These are phyloP conservation scores for Auriculariales sp. DNA, from an alignment of 768 basidiomycete species.

Conservation along the genomic window DNA sequence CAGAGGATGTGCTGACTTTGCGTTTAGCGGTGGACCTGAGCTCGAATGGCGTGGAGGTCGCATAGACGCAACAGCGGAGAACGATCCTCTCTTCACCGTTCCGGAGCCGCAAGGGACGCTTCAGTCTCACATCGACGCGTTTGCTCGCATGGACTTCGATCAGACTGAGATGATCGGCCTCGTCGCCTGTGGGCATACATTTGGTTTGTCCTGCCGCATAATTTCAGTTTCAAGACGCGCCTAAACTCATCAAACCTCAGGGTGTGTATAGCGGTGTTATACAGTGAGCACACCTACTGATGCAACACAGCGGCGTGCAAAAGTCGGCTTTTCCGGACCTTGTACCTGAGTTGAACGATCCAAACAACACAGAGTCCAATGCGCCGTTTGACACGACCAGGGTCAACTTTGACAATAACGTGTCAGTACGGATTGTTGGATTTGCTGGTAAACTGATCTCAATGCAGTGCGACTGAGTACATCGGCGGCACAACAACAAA, in stretches of 20 bases:
- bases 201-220: conserved; percentile 15
- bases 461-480: conserved; percentile 23
- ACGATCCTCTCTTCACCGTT: conserved; percentile 20
- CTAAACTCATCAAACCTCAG: background rate
- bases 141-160: conserved; percentile 28
- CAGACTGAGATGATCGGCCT: conserved; percentile 35
- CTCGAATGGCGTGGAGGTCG: conserved; percentile 29
- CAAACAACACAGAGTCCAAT: conserved; percentile 3
- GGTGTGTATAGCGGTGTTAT: conserved; percentile 31
- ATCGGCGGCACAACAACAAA: conserved; percentile 24
- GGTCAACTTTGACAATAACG: conserved; percentile 25
- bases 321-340: conserved; percentile 3
- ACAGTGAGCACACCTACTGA: conserved; percentile 21
- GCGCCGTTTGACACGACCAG: conserved; percentile 27
- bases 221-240: background rate
- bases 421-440: conserved; percentile 11
- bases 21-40: conserved; percentile 31
- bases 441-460: background rate
- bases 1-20: conserved; percentile 16
- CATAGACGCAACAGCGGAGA: conserved; percentile 24
- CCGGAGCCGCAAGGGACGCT: conserved; percentile 30
- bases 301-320: background rate
- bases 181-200: conserved; percentile 35
- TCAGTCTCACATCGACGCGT: conserved; percentile 23
- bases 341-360: conserved; percentile 3